A percentile compares a stretch with the other conserved stretches of the same genome.
These are phyloP conservation scores for Rhizopogon vinicolor DNA, from an alignment of 768 basidiomycete genomes.

Conservation along the genomic window DNA sequence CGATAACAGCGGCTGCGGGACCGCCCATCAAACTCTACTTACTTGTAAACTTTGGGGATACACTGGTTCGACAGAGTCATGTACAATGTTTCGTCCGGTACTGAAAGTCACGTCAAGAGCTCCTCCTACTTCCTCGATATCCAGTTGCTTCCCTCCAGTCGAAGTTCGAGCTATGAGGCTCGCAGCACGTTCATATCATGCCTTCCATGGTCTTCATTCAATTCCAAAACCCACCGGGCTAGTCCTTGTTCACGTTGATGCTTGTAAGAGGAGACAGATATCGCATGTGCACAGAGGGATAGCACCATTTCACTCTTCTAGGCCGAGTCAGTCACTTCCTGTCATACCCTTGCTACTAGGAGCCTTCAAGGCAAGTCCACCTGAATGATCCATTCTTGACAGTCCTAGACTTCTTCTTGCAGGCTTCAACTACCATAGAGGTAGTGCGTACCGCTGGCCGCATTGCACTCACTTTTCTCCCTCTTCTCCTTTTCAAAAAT, in stretches of 20 bases:
- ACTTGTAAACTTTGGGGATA: neutral
- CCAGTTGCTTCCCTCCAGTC: neutral
- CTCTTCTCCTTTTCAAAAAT: conserved; percentile 60
- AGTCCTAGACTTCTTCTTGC: neutral
- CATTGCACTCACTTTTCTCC: conserved; percentile 71
- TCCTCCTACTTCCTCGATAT: neutral
- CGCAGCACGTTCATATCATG: neutral
- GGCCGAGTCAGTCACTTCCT: conserved; percentile 28
- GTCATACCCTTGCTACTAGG: conserved; percentile 54
- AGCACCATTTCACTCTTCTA: conserved; percentile 39
- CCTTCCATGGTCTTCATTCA: conserved; percentile 1
- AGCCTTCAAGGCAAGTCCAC: conserved; percentile 55
- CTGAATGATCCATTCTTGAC: neutral
- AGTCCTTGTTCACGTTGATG: conserved; percentile 5
- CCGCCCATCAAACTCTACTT: neutral
- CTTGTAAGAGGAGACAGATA: conserved; percentile 2
- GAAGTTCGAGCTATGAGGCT: neutral
- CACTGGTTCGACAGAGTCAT: conserved; percentile 24
- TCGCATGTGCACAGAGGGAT: neutral
- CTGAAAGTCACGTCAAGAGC: conserved; percentile 5
- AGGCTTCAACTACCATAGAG: conserved; percentile 76
- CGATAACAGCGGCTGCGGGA: neutral
- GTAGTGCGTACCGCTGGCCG: conserved; percentile 66
- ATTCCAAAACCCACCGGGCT: conserved; percentile 2
- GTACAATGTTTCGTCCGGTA: conserved; percentile 48